Evolutionary conservation across 352 stramenopile species (phyloP).

Genomic region (Phytophthora idaei): DNA sequence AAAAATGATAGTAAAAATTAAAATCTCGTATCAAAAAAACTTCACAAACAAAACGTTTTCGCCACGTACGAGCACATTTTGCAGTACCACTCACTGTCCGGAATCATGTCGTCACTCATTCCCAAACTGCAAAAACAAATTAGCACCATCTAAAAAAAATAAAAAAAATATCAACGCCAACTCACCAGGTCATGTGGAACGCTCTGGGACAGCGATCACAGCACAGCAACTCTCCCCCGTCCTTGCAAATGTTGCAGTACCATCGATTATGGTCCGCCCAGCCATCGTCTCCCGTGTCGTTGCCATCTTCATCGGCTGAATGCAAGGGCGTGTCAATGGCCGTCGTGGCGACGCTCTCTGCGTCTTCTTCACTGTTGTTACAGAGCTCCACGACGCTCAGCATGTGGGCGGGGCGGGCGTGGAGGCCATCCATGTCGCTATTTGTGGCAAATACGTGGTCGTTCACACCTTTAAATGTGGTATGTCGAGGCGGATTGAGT

Average conservation of each 20-base stretch:
- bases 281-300: conserved; percentile 63
- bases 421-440: conserved; percentile 1
- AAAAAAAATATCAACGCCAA: conserved; percentile 6
- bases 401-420: conserved; percentile 55
- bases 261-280: conserved; percentile 89
- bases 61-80: conserved; percentile 84
- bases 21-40: neutral
- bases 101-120: conserved; percentile 78
- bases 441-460: conserved; percentile 1
- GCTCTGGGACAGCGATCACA: conserved; percentile 92
- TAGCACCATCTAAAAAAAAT: conserved; percentile 4
- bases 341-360: conserved; percentile 34
- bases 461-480: neutral
- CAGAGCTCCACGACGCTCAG: conserved; percentile 82
- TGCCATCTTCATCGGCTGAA: conserved; percentile 42
- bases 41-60: neutral
- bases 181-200: conserved; percentile 92
- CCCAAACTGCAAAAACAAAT: conserved; percentile 52
- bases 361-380: conserved; percentile 61
- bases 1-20: conserved; percentile 9
- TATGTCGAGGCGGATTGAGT: neutral
- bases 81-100: conserved; percentile 88
- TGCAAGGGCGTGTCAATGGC: conserved; percentile 40
- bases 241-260: conserved; percentile 93
- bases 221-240: conserved; percentile 87